phyloP scores from a whole-genome alignment of 2,329 filamentous ascomycete genomes.

The Teratosphaeria zuluensis region DNA sequence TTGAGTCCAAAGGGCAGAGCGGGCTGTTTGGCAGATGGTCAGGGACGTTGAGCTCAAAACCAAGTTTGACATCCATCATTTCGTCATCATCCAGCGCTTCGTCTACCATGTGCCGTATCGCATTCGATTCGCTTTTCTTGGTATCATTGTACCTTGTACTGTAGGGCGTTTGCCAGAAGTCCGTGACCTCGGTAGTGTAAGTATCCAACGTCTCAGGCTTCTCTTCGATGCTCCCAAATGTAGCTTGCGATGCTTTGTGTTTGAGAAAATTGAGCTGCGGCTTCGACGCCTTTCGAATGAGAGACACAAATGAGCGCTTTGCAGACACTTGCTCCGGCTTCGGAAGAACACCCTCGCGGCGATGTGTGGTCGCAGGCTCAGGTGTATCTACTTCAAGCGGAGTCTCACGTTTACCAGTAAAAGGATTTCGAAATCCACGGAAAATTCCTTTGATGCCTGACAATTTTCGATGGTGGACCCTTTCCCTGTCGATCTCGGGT shows the following conservation, averaged over 20 bases:
- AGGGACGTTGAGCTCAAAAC: conserved; percentile 29
- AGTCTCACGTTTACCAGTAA: not conserved
- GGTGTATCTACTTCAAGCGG: not conserved
- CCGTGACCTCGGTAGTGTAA: conserved; percentile 14
- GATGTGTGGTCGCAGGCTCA: conserved; percentile 2
- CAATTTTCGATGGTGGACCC: not conserved
- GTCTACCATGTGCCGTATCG: conserved; percentile 16
- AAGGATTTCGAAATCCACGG: not conserved
- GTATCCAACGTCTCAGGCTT: too few relatives aligned
- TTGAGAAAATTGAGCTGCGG: conserved; percentile 5
- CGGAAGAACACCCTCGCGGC: not conserved
- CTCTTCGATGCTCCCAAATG: not conserved
- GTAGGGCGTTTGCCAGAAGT: conserved; percentile 23
- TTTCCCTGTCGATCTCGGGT: not conserved
- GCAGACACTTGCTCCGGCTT: not conserved
- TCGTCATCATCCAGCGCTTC: conserved; percentile 16
- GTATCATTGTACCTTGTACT: conserved; percentile 22
- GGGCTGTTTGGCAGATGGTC: conserved; percentile 36
- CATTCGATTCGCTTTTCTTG: conserved; percentile 14
- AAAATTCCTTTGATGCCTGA: not conserved
- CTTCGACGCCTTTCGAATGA: conserved; percentile 4
- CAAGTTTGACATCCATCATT: conserved; percentile 13
- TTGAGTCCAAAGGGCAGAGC: conserved; percentile 31
- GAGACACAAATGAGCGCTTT: conserved; percentile 21
- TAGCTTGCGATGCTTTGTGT: conserved; percentile 3